Evolutionary conservation across 352 stramenopile species (phyloP).

Genomic region (Phytophthora podocarpi): DNA sequence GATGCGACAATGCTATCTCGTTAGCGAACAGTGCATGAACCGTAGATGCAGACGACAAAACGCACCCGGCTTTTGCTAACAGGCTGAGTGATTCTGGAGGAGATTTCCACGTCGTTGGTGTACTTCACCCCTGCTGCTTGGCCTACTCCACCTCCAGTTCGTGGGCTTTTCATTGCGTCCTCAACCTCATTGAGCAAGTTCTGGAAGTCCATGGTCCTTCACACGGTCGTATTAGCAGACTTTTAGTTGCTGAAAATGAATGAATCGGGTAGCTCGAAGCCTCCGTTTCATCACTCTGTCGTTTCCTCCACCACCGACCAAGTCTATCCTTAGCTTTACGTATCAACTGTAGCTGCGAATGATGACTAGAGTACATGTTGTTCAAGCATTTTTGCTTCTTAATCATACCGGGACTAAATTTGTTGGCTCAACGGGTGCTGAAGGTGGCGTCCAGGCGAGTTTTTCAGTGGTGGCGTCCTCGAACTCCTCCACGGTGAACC

Average conservation of each 20-base stretch:
- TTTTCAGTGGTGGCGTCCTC: constrained; percentile 32
- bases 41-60: background rate
- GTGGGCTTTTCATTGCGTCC: constrained; percentile 53
- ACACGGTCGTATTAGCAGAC: background rate
- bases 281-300: constrained; percentile 21
- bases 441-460: constrained; percentile 2
- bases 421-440: constrained; percentile 13
- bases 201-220: constrained; percentile 66
- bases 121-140: constrained; percentile 15
- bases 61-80: constrained; percentile 20
- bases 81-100: constrained; percentile 14
- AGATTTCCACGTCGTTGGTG: background rate
- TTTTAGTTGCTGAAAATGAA: background rate
- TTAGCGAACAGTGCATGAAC: background rate
- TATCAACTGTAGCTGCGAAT: no score
- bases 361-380: constrained; percentile 24
- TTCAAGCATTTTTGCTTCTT: constrained; percentile 16
- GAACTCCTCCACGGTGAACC: constrained; percentile 48
- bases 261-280: background rate
- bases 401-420: constrained; percentile 35
- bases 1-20: no score
- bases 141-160: constrained; percentile 7
- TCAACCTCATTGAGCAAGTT: constrained; percentile 79
- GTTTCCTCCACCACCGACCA: constrained; percentile 11
- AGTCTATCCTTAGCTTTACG: constrained; percentile 29